A percentile compares a stretch with the other conserved stretches of the same genome.
phyloP scores from a whole-genome alignment of 2,329 filamentous ascomycete species.

The Harringtonia lauricola region DNA sequence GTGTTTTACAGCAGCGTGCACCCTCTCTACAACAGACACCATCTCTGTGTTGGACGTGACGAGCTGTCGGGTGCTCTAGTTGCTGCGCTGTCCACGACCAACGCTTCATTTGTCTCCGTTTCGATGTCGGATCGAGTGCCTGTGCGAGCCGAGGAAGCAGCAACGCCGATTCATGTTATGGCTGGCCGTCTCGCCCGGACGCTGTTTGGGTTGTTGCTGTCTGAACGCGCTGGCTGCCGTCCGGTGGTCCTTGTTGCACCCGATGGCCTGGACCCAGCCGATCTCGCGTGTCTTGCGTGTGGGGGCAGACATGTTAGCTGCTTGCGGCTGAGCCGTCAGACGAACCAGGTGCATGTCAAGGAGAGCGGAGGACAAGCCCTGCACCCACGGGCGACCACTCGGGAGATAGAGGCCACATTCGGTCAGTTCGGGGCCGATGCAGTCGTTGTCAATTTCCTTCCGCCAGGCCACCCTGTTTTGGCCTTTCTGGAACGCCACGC shows the following conservation, averaged over 20 bases:
- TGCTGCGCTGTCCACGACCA: conserved; percentile 19
- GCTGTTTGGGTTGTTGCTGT: conserved; percentile 12
- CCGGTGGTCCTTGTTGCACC: conserved; percentile 22
- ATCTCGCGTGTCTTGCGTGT: no score
- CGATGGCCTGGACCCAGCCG: conserved; percentile 18
- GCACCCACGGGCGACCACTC: conserved; percentile 1
- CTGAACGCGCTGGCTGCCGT: conserved; percentile 4
- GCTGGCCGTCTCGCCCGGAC: conserved; percentile 15
- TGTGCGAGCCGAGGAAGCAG: neutral
- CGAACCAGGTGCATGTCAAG: no score
- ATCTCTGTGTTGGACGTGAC: conserved; percentile 24
- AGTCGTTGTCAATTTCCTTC: conserved; percentile 22
- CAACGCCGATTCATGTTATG: conserved; percentile 4
- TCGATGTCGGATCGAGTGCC: conserved; percentile 3
- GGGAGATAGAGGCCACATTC: neutral
- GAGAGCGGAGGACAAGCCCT: no score
- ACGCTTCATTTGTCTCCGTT: conserved; percentile 23
- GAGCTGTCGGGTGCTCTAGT: conserved; percentile 14
- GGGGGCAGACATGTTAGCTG: conserved; percentile 12
- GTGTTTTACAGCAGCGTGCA: conserved; percentile 26
- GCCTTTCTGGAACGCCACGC: no score
- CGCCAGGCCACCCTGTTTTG: conserved; percentile 16
- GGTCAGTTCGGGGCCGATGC: conserved; percentile 7
- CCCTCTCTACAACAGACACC: conserved; percentile 16
- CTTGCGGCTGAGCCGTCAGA: no score